These are phyloP conservation scores for Fusarium sacchari DNA, from an alignment of 2,329 filamentous ascomycete species.

Conservation along the genomic window DNA sequence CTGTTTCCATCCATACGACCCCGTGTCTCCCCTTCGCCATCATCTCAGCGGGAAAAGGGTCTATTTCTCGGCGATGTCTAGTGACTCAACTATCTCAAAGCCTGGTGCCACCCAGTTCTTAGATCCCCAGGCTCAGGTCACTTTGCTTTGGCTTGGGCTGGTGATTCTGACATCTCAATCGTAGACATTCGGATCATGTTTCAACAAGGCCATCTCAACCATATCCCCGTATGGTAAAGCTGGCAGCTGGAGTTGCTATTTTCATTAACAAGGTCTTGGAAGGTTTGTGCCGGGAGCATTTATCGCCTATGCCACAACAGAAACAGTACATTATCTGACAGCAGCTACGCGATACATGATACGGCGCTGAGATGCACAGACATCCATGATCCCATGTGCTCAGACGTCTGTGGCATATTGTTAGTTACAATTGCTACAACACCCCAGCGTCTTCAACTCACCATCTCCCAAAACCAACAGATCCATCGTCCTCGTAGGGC, in stretches of 20 bases:
- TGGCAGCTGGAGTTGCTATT: neutral
- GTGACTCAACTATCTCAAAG: conserved; percentile 15
- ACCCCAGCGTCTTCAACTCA: neutral
- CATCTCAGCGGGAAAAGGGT: neutral
- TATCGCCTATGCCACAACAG: neutral
- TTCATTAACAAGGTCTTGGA: neutral
- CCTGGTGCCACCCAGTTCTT: conserved; percentile 23
- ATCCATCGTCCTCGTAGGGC: conserved; percentile 1
- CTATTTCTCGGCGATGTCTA: conserved; percentile 5
- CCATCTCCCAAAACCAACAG: neutral
- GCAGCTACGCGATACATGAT: neutral
- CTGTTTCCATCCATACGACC: neutral
- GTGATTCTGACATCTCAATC: neutral
- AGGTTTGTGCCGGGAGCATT: neutral
- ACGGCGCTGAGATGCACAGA: neutral
- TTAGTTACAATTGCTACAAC: neutral
- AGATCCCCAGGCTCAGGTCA: neutral
- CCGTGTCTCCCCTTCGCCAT: neutral
- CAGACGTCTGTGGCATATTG: neutral
- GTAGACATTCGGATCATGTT: conserved; percentile 1
- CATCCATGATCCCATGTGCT: neutral
- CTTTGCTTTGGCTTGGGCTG: neutral
- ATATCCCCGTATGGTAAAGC: neutral
- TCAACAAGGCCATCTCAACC: neutral
- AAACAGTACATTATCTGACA: neutral